These are phyloP conservation scores for Amylocystis lapponica DNA, from an alignment of 768 basidiomycete species.

Conservation along the genomic window DNA sequence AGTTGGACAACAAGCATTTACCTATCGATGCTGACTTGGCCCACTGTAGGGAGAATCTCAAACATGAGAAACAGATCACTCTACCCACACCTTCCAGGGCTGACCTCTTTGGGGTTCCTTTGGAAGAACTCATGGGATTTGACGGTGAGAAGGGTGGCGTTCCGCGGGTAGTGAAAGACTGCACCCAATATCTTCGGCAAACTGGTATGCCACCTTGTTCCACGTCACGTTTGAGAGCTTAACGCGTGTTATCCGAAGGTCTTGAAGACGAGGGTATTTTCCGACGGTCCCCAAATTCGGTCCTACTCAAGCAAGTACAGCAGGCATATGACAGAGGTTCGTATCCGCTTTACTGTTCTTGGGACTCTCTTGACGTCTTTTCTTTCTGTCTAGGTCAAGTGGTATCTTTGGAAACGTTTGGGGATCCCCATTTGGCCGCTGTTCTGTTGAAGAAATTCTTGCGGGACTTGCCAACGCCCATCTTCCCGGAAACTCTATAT, in stretches of 20 bases:
- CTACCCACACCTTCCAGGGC: constrained; percentile 59
- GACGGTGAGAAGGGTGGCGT: constrained; percentile 78
- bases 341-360: neutral
- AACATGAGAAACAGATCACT: constrained; percentile 62
- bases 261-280: constrained; percentile 77
- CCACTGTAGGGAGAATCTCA: constrained; percentile 71
- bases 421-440: constrained; percentile 75
- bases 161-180: constrained; percentile 76
- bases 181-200: constrained; percentile 63
- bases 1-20: constrained; percentile 22
- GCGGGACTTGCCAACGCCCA: constrained; percentile 70
- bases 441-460: constrained; percentile 85
- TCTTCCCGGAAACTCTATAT: constrained; percentile 72
- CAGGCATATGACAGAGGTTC: constrained; percentile 82
- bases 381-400: constrained; percentile 50
- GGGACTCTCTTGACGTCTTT: constrained; percentile 4
- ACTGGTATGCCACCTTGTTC: constrained; percentile 31
- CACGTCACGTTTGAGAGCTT: neutral
- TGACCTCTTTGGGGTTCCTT: constrained; percentile 70
- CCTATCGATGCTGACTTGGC: constrained; percentile 2
- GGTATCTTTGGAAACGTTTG: constrained; percentile 70
- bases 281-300: constrained; percentile 72
- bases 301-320: constrained; percentile 64
- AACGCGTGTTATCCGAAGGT: constrained; percentile 24
- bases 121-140: constrained; percentile 80